Evolutionary conservation across 2,329 filamentous ascomycete species (phyloP), one percentile per base, ranked within the genome.

Genomic region (Eutypa lata): DNA sequence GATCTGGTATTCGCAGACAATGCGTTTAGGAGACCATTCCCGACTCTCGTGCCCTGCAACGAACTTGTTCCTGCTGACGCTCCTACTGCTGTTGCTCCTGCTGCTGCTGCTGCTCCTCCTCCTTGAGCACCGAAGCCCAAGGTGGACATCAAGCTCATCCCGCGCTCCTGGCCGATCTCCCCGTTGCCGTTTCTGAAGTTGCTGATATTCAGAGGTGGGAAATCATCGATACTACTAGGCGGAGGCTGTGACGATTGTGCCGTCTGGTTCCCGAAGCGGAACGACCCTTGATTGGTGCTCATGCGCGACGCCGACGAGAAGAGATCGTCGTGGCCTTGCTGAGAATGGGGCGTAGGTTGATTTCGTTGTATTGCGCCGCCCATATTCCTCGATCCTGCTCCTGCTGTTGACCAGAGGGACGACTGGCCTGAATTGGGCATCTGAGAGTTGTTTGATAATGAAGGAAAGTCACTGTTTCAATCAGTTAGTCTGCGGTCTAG

Each of bases 21-120:
- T 3, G 83, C 84, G 62, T 84, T 87, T 45, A 87, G 69, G 38
- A 87, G 72, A 8, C 83, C 83, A 62, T 87, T 87, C 13, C 79
- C 82, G 19, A 68, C 66, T 51, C 81, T 73, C 52, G 71, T 76
- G 40, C 70, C 68, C 52, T 74, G 74, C 49, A 73, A 63, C 19
- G 72, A 57, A 40, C 66, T 63, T 42, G 69, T 66, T 54, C 73
- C 58, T 4, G 71, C 66, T 48, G 71, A 70, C 22, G 71, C 66
- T 47, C 71, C 70, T 22, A 68, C 70, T 57, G 73, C 58, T 4
- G 71, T 66, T 48, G 71, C 70, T 22, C 71, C 66, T 47, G 71
- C 70, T 22, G 68, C 70, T 57, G 73, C 58, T 4, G 71, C 66
- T 48, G 71, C 70, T 22, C 71, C 66, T 47, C 71, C 70, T 22